Evolutionary conservation across 2,329 filamentous ascomycete genomes (phyloP).

Genomic region (Cercospora zeae-maydis): DNA sequence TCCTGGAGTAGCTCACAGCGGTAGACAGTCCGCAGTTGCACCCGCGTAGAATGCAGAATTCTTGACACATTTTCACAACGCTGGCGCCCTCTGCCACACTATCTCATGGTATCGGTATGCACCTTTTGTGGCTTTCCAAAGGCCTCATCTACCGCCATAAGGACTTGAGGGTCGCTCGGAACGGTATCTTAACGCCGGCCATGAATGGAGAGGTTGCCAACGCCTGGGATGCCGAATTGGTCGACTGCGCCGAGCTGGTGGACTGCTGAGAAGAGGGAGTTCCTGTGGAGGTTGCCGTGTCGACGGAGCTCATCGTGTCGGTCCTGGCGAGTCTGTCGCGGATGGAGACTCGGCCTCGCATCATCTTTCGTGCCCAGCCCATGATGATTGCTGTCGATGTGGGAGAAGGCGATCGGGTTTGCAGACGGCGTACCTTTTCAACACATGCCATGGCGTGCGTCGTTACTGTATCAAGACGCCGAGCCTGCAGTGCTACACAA

Average conservation of each 20-base stretch:
- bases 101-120: neutral
- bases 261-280: slow-evolving; percentile 1
- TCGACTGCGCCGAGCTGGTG: neutral
- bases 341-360: slow-evolving; percentile 1
- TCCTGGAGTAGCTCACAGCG: neutral
- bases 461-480: slow-evolving; percentile 1
- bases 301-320: slow-evolving; percentile 1
- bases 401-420: neutral
- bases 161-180: slow-evolving; percentile 2
- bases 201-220: slow-evolving; percentile 3
- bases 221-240: slow-evolving; percentile 1
- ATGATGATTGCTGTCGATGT: slow-evolving; percentile 2
- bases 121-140: neutral
- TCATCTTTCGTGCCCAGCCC: slow-evolving; percentile 1
- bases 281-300: neutral
- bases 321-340: neutral
- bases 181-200: slow-evolving; percentile 4
- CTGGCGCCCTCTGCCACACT: neutral
- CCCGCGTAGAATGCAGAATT: neutral
- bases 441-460: neutral
- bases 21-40: neutral
- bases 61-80: neutral
- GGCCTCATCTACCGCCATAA: neutral
- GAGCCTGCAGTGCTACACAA: neutral
- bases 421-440: neutral